Conservation (phyloP, 2,329 filamentous ascomycete species). For the Knufia petricola region DNA sequence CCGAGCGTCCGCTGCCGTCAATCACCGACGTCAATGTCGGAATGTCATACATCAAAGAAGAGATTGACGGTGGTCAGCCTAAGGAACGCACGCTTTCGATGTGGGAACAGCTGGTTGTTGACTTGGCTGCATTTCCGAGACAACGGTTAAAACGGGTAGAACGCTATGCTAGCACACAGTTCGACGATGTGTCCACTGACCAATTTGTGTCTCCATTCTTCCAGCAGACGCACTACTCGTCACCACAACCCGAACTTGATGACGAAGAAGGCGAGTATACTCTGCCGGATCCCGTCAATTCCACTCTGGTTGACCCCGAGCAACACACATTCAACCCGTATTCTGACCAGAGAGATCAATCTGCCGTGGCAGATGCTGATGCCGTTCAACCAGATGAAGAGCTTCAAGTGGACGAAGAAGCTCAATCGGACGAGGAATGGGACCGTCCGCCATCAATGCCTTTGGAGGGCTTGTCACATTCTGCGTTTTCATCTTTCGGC, state of each 20-base stretch:
- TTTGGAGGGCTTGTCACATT: not conserved
- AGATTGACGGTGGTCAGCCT: not conserved
- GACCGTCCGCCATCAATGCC: slow-evolving; percentile 3
- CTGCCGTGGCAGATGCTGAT: not conserved
- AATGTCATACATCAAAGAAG: slow-evolving; percentile 7
- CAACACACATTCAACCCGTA: not conserved
- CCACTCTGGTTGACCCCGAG: slow-evolving; percentile 13
- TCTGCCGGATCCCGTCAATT: slow-evolving; percentile 16
- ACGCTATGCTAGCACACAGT: slow-evolving; percentile 19
- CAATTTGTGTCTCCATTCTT: slow-evolving; percentile 6
- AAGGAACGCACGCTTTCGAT: slow-evolving; percentile 15
- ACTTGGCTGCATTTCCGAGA: slow-evolving; percentile 21
- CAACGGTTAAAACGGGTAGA: slow-evolving; percentile 21
- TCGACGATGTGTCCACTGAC: slow-evolving; percentile 16
- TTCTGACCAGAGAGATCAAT: slow-evolving; percentile 7
- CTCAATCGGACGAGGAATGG: slow-evolving; percentile 2
- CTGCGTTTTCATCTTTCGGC: slow-evolving; percentile 1
- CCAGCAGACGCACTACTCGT: slow-evolving; percentile 19
- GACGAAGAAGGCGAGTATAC: slow-evolving; percentile 23
- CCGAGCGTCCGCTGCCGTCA: slow-evolving; percentile 11
- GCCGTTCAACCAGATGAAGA: too few relatives aligned
- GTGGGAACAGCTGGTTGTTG: slow-evolving; percentile 22
- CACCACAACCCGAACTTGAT: slow-evolving; percentile 19
- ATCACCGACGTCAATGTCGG: slow-evolving; percentile 13
- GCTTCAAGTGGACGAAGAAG: too few relatives aligned